These are phyloP conservation scores for Plasmodium falciparum DNA, from an alignment of 169 alveolate species.

Conservation along the genomic window DNA sequence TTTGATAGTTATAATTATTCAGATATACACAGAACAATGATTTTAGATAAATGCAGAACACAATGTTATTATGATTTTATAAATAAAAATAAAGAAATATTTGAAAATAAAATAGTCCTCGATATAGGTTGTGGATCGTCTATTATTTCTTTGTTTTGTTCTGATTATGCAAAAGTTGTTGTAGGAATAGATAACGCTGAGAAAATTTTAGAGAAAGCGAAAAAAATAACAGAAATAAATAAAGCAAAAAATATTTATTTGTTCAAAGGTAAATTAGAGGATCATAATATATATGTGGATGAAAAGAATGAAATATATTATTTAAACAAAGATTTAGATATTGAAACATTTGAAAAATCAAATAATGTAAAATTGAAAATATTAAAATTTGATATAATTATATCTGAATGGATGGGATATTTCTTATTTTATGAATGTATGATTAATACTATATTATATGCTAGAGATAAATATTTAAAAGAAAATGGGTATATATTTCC, in stretches of 20 bases:
- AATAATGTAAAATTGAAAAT: slow-evolving; percentile 95
- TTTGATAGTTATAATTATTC: slow-evolving; percentile 92
- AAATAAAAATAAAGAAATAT: slow-evolving; percentile 80
- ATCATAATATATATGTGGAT: slow-evolving; percentile 87
- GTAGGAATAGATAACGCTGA: slow-evolving; percentile 96
- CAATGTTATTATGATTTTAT: slow-evolving; percentile 93
- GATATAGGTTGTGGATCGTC: slow-evolving; percentile 99
- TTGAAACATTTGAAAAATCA: slow-evolving; percentile 89
- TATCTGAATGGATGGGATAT: slow-evolving; percentile 99
- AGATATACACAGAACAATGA: slow-evolving; percentile 95
- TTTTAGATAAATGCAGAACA: slow-evolving; percentile 93
- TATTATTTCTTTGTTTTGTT: slow-evolving; percentile 96
- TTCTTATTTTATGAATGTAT: slow-evolving; percentile 96
- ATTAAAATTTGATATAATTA: slow-evolving; percentile 95
- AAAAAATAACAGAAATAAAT: slow-evolving; percentile 93
- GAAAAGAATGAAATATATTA: slow-evolving; percentile 83
- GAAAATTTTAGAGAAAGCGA: slow-evolving; percentile 91
- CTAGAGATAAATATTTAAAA: slow-evolving; percentile 93
- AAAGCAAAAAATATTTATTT: slow-evolving; percentile 93
- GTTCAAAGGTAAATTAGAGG: slow-evolving; percentile 91
- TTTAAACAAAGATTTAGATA: slow-evolving; percentile 79
- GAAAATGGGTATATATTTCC: slow-evolving; percentile 94
- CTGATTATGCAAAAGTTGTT: slow-evolving; percentile 79
- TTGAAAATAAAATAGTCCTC: slow-evolving; percentile 93
- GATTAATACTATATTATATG: slow-evolving; percentile 96